Percentiles rank a stretch among this genome's conserved stretches.
phyloP scores from a whole-genome alignment of 148 eudicot species.

The Rhododendron ferrugineum region DNA sequence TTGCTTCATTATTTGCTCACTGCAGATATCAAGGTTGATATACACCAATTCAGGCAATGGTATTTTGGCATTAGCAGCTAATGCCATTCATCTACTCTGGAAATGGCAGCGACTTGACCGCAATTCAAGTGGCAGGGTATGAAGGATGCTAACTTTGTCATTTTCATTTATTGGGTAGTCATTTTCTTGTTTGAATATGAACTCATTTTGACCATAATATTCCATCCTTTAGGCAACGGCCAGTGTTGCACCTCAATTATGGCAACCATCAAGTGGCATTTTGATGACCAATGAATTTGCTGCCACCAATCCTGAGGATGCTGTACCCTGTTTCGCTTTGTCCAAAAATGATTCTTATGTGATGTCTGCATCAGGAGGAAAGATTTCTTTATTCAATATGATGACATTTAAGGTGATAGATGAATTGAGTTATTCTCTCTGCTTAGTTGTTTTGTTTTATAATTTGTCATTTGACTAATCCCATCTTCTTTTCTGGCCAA shows the following conservation, averaged over 20 bases:
- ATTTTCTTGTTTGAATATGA: background rate
- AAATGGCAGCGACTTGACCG: slow-evolving; percentile 76
- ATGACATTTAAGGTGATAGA: slow-evolving; percentile 76
- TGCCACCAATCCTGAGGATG: slow-evolving; percentile 61
- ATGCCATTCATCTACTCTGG: slow-evolving; percentile 91
- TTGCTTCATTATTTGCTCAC: slow-evolving; percentile 13
- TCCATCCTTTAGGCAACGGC: slow-evolving; percentile 60
- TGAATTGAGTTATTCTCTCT: background rate
- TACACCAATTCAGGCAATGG: slow-evolving; percentile 85
- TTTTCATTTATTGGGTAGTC: background rate
- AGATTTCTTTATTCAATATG: slow-evolving; percentile 80
- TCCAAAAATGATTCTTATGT: slow-evolving; percentile 94
- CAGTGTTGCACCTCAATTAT: slow-evolving; percentile 62
- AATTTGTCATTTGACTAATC: background rate
- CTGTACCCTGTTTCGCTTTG: slow-evolving; percentile 84
- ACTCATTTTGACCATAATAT: background rate
- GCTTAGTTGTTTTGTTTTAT: background rate
- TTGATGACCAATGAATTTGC: slow-evolving; percentile 75
- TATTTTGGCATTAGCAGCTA: slow-evolving; percentile 74
- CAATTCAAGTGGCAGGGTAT: slow-evolving; percentile 64
- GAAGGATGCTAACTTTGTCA: background rate
- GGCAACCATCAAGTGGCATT: slow-evolving; percentile 85
- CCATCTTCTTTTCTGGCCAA: slow-evolving; percentile 12
- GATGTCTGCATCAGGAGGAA: slow-evolving; percentile 93
- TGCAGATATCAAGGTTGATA: slow-evolving; percentile 79